Evolutionary conservation across 371 early-diverging fungal genomes (phyloP), one percentile per base, ranked within the genome.

Genomic region (Mucor irregularis): DNA sequence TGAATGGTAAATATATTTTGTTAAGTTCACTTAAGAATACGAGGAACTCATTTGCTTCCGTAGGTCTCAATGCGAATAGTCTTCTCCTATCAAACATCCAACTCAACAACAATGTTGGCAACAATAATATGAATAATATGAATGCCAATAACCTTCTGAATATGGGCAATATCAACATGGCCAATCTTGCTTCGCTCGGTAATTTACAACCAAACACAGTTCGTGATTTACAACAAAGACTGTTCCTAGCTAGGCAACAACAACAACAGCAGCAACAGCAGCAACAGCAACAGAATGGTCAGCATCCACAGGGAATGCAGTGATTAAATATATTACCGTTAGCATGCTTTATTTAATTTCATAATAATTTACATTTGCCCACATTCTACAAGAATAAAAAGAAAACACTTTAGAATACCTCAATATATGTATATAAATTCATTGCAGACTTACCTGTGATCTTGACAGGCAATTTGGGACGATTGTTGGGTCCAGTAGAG

Each of bases 401-500:
- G 39, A 34, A 2, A 29, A 11, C 11, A 16, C 24, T 35, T 26
- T 24, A 54, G 13, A 22, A 2, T 11, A 24, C 2, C 9, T 39
- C 2, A 16, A n/a, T 25, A 14, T 6, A 24, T 14, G 4, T 13
- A 0, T 14, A 19, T 3, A 16, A 39, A 16, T 2, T 5, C 16
- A 19, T 38, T 7, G 7, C 51, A 88, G 87, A 47, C 83, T 57
- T 75, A 76, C 80, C 96, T 8, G 93, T 84, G 56, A 98, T 94
- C 31, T 88, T 80, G 7, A 98, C 93, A 2, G 87, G 87, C n/a
- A 95, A 58, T 63, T 89, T 93, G 4, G 96, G 96, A 14, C 85
- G 77, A 76, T 96, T 95, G 61, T 94, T 89, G 0, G 87, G 85
- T 11, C 93, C 96, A 5, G 93, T 94, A 13, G 89, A 87, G 4